phyloP scores from a whole-genome alignment of 2,329 filamentous ascomycete species.

The Cladosporium sp. region DNA sequence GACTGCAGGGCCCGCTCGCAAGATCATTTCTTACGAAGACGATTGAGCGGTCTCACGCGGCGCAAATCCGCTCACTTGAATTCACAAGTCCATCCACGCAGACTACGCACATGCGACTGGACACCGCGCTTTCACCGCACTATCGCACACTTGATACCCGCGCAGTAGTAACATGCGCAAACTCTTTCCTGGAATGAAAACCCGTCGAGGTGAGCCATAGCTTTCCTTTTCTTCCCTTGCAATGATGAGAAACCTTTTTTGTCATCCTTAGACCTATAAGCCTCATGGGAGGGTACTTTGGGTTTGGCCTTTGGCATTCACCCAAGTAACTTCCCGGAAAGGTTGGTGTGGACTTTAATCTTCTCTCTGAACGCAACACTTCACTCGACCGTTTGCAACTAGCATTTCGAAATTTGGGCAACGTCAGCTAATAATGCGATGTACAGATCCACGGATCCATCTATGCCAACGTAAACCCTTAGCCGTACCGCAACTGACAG shows the following conservation, averaged over 20 bases:
- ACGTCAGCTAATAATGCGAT: too few species aligned
- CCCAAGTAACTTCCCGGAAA: conserved; percentile 19
- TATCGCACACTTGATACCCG: too few species aligned
- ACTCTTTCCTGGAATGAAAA: too few species aligned
- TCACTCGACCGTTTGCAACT: too few species aligned
- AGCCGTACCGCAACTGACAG: too few species aligned
- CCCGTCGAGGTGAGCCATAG: background rate
- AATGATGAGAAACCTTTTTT: conserved; percentile 32
- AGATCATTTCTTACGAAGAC: background rate
- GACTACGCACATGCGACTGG: too few species aligned
- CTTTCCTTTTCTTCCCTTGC: background rate
- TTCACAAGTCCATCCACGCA: too few species aligned
- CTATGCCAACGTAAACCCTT: too few species aligned
- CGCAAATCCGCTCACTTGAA: too few species aligned
- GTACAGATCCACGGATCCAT: background rate
- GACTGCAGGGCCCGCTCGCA: background rate
- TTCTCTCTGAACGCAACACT: conserved; percentile 29
- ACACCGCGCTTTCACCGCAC: too few species aligned
- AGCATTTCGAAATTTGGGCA: too few species aligned
- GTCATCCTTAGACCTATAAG: conserved; percentile 39
- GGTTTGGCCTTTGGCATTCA: conserved; percentile 27
- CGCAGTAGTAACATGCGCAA: too few species aligned
- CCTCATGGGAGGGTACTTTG: conserved; percentile 17
- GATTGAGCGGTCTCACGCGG: background rate
- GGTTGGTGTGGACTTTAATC: conserved; percentile 33